Base-by-base conservation (phyloP, 1,284 basidiomycete genomes). In the Puccinia horiana region DNA sequence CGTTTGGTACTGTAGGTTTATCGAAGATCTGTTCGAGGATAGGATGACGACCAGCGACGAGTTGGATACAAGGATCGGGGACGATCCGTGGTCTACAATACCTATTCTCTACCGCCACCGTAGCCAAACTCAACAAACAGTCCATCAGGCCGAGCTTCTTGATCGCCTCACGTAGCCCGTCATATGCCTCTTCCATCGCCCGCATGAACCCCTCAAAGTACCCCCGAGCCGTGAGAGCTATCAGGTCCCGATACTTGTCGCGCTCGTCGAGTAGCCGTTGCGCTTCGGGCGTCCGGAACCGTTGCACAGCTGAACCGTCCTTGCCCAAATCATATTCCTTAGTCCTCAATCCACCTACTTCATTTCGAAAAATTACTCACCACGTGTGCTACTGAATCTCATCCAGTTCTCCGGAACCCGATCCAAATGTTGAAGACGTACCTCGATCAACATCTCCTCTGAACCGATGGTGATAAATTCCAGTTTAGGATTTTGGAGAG, bases 401-500 rank as follows among this genome's bases (percentile, higher is more conserved):
- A 61, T 58, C 77, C 77, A 80, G 29, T 72, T 54, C 18, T 65
- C 52, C 1, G 77, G 77, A 5, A 80, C 77, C n/a, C 67, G 61
- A 23, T 69, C 52, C 16, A 69, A 20, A 56, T 80, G 52, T 72
- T 80, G 63, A 16, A 58, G 29, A 58, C 77, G 63, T 47, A 80
- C 85, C 76, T 87, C 86, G 37, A 87, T 83, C 42, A 87, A 76
- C 81, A 85, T 85, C 0, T 85, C 85, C 12, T 85, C 81, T 3
- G 84, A 84, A 0, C 85, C 83, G 0, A 86, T 84, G 26, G 82
- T 84, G 3, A 83, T 77, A 67, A 84, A 87, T 65, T 86, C 83
- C 26, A 86, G 81, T 35, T 83, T 83, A 1, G 86, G 86, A 5
- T 85, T 82, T 16, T 85, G 80, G 0, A 87, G 81, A 20, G 81